Evolutionary conservation across 2,329 filamentous ascomycete species (phyloP).

Genomic region (Curvularia sp.): DNA sequence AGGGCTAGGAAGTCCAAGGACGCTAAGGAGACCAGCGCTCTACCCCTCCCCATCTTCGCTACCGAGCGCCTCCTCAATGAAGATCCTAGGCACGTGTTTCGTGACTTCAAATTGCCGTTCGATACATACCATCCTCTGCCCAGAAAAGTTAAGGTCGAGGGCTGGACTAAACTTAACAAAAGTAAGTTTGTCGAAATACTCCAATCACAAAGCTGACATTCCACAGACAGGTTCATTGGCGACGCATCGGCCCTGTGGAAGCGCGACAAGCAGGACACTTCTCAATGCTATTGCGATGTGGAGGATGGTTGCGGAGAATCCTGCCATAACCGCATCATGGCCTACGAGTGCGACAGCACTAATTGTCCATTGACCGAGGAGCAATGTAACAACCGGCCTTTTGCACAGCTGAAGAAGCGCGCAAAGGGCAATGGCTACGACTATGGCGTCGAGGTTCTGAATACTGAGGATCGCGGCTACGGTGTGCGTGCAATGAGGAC

Average conservation of each 20-base stretch:
- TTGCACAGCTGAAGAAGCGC: slow-evolving; percentile 78
- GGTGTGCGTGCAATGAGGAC: slow-evolving; percentile 89
- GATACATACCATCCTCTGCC: slow-evolving; percentile 89
- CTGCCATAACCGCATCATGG: slow-evolving; percentile 95
- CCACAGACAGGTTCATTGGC: slow-evolving; percentile 83
- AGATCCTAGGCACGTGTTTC: slow-evolving; percentile 55
- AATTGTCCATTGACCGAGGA: slow-evolving; percentile 84
- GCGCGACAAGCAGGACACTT: slow-evolving; percentile 77
- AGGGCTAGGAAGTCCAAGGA: slow-evolving; percentile 36
- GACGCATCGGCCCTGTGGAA: slow-evolving; percentile 83
- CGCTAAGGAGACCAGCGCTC: slow-evolving; percentile 58
- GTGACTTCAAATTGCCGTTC: slow-evolving; percentile 88
- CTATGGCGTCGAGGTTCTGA: slow-evolving; percentile 92
- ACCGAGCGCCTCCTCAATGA: slow-evolving; percentile 74
- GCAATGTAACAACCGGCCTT: slow-evolving; percentile 84
- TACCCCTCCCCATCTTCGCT: slow-evolving; percentile 81
- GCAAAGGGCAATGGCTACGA: slow-evolving; percentile 78
- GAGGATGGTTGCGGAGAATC: slow-evolving; percentile 85
- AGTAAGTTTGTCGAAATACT: slow-evolving; percentile 63
- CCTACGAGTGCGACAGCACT: slow-evolving; percentile 90
- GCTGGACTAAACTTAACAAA: slow-evolving; percentile 90
- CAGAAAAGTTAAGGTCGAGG: slow-evolving; percentile 86
- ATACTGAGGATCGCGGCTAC: slow-evolving; percentile 86
- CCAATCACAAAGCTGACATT: slow-evolving; percentile 23
- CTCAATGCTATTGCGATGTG: slow-evolving; percentile 61